A percentile compares a stretch with the other conserved stretches of the same genome.
Evolutionary conservation across 2,329 filamentous ascomycete genomes (phyloP).

Genomic region (Sporothrix protearum): DNA sequence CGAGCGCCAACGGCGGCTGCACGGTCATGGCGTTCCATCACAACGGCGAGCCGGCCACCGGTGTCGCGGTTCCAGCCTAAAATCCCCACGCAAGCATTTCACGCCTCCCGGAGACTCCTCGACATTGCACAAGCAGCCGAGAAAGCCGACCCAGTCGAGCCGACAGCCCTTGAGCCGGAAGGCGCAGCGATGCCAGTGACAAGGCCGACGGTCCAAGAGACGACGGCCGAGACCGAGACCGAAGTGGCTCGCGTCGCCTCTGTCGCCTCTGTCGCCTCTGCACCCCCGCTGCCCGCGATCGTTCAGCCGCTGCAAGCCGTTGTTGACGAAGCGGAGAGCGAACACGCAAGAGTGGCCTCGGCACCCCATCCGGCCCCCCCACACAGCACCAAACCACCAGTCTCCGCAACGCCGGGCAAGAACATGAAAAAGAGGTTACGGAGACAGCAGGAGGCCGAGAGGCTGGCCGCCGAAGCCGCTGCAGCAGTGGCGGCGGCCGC

Average conservation of each 20-base stretch:
- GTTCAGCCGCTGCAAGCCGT: neutral
- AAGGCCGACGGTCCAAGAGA: neutral
- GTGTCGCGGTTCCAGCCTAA: neutral
- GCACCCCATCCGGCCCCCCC: neutral
- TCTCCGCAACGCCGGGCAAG: slow-evolving; percentile 18
- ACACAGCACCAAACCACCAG: too few species aligned
- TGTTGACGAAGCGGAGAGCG: neutral
- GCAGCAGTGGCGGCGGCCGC: neutral
- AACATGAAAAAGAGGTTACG: slow-evolving; percentile 25
- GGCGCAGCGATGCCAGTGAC: neutral
- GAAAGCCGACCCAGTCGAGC: neutral
- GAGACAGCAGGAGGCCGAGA: slow-evolving; percentile 14
- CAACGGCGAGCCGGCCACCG: neutral
- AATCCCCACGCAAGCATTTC: neutral
- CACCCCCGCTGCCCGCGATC: neutral
- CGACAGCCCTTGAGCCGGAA: neutral
- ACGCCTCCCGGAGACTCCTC: neutral
- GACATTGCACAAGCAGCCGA: neutral
- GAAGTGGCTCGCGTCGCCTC: neutral
- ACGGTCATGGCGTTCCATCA: neutral
- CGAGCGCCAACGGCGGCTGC: neutral
- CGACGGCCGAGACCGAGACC: too few species aligned
- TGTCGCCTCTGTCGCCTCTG: neutral
- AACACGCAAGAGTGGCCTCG: neutral
- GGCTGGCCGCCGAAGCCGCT: neutral